These are phyloP conservation scores for Blastobotrys serpentis DNA, from an alignment of 1,139 yeast species.

Conservation along the genomic window DNA sequence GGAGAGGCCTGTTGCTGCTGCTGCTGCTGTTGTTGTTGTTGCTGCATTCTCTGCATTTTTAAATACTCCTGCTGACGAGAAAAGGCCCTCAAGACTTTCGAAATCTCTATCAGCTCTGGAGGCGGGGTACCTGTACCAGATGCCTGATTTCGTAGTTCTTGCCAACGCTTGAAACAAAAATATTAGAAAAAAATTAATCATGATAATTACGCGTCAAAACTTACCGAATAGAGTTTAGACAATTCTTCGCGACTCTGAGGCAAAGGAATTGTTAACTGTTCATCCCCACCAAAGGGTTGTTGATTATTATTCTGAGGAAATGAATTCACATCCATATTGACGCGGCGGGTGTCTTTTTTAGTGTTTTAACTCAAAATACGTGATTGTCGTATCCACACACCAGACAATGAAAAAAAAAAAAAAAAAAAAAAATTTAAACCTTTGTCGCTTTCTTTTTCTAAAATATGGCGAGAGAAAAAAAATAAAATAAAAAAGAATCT, in stretches of 20 bases:
- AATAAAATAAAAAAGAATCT: background rate
- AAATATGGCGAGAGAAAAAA: background rate
- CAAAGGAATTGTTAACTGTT: constrained; percentile 8
- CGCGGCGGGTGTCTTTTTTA: constrained; percentile 3
- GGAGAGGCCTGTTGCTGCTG: constrained; percentile 28
- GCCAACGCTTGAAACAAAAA: constrained; percentile 38
- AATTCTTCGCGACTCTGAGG: constrained; percentile 19
- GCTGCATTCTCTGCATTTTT: constrained; percentile 38
- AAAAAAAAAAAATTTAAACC: background rate
- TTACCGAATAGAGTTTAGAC: constrained; percentile 18
- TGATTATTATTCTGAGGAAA: constrained; percentile 8
- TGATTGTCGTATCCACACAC: no score
- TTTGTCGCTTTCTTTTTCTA: background rate
- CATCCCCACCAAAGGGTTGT: constrained; percentile 8
- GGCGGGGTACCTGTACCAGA: constrained; percentile 41
- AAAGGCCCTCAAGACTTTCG: constrained; percentile 33
- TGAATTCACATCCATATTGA: constrained; percentile 6
- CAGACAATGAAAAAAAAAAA: no score
- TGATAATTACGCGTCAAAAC: constrained; percentile 14
- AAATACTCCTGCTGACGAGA: constrained; percentile 36
- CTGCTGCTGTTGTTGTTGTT: constrained; percentile 35
- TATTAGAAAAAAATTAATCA: constrained; percentile 1
- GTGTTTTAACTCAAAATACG: constrained; percentile 4
- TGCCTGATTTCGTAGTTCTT: constrained; percentile 33
- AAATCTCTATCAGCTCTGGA: constrained; percentile 38